Percentiles rank a stretch among this genome's conserved stretches.
Evolutionary conservation across 495 filamentous ascomycete genomes (phyloP).

Genomic region (Penicillium waksmanii): DNA sequence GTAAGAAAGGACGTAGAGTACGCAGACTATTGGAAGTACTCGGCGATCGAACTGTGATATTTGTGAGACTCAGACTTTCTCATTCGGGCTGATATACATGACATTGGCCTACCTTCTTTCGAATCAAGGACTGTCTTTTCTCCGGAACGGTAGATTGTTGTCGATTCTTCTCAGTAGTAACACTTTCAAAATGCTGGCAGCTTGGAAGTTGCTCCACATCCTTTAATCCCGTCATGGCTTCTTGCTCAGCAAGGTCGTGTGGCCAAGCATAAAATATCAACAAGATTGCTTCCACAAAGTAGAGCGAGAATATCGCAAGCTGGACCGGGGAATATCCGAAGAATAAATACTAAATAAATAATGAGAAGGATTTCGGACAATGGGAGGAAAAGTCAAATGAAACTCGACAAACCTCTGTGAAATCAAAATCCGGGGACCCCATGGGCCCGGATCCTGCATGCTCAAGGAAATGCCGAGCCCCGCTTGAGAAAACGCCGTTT

Average conservation of each 20-base stretch:
- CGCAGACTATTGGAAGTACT: constrained; percentile 34
- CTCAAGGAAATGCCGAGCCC: constrained; percentile 2
- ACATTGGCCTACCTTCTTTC: constrained; percentile 16
- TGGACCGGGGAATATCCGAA: not conserved
- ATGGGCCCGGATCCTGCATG: not conserved
- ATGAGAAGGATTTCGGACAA: not conserved
- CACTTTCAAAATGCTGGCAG: constrained; percentile 11
- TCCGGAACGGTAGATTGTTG: constrained; percentile 6
- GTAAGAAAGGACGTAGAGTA: constrained; percentile 35
- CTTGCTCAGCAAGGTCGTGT: not conserved
- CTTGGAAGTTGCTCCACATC: constrained; percentile 6
- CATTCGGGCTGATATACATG: not conserved
- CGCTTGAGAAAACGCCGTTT: not conserved
- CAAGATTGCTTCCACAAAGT: not conserved
- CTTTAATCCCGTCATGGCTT: constrained; percentile 5
- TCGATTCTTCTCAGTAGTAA: constrained; percentile 1
- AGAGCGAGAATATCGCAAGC: not conserved
- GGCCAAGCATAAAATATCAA: not conserved
- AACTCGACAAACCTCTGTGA: not conserved
- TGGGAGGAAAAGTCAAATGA: not conserved
- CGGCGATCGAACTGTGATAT: constrained; percentile 27
- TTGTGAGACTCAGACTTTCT: not conserved
- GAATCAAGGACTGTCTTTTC: constrained; percentile 18
- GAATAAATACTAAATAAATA: not conserved
- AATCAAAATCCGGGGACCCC: constrained; percentile 5